Evolutionary conservation across 2,329 filamentous ascomycete species (phyloP).

Genomic region (Trichoderma simmonsii): DNA sequence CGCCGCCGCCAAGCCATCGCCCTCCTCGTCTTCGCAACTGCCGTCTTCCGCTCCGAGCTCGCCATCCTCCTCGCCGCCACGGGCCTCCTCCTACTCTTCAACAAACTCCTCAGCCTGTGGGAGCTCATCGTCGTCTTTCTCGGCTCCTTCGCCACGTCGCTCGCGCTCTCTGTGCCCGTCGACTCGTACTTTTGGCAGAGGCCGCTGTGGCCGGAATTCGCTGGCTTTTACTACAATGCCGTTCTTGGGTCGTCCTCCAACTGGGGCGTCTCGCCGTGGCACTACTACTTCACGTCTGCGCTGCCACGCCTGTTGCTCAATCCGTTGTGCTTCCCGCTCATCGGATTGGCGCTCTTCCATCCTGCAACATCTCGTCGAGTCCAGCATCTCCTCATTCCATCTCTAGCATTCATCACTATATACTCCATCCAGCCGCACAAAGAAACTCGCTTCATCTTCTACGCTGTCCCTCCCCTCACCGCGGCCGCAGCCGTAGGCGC

Average conservation of each 20-base stretch:
- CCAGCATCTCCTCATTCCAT: constrained; percentile 58
- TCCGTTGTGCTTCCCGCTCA: constrained; percentile 60
- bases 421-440: constrained; percentile 94
- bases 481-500: constrained; percentile 72
- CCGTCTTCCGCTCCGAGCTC: constrained; percentile 87
- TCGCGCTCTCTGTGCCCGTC: constrained; percentile 67
- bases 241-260: constrained; percentile 75
- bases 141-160: constrained; percentile 61
- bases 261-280: constrained; percentile 84
- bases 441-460: constrained; percentile 93
- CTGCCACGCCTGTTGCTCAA: constrained; percentile 83
- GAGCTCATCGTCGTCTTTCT: constrained; percentile 65
- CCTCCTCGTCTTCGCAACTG: constrained; percentile 73
- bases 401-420: constrained; percentile 67
- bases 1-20: constrained; percentile 65
- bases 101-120: constrained; percentile 49
- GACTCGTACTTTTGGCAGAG: constrained; percentile 96
- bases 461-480: constrained; percentile 77
- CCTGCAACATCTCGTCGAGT: constrained; percentile 44
- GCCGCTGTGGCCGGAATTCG: constrained; percentile 84
- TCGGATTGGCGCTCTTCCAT: constrained; percentile 50
- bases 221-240: constrained; percentile 88
- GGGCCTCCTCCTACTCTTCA: constrained; percentile 60
- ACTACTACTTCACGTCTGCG: constrained; percentile 81
- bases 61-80: constrained; percentile 73